These are phyloP conservation scores for Yarrowia alimentaria DNA, from an alignment of 805 yeast species.

Conservation along the genomic window DNA sequence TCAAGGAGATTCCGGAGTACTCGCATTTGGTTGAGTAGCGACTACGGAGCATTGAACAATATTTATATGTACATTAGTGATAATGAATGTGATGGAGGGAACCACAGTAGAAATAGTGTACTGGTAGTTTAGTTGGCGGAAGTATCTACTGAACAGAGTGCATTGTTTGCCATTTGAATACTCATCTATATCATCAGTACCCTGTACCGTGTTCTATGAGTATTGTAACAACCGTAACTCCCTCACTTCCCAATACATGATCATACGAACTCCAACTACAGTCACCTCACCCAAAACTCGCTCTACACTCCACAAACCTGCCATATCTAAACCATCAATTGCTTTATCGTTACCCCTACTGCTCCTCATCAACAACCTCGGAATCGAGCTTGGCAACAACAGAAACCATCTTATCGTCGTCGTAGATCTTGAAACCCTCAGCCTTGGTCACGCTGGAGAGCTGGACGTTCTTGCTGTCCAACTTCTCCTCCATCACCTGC, in stretches of 20 bases:
- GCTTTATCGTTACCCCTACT: constrained; percentile 20
- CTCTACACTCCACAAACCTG: background rate
- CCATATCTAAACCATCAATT: background rate
- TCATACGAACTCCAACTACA: no score
- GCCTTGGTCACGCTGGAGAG: constrained; percentile 87
- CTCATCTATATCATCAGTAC: no score
- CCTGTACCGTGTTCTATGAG: no score
- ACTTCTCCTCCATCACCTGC: constrained; percentile 98
- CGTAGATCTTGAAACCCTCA: constrained; percentile 80
- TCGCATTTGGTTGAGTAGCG: constrained; percentile 67
- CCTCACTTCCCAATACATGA: no score
- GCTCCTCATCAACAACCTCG: constrained; percentile 25
- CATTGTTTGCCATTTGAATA: no score
- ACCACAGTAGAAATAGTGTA: no score
- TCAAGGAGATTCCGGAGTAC: constrained; percentile 90
- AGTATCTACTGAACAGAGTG: no score
- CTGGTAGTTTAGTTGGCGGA: no score
- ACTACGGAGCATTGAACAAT: constrained; percentile 3
- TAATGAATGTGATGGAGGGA: constrained; percentile 11
- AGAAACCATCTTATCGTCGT: constrained; percentile 75
- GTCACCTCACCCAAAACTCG: no score
- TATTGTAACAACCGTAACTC: no score
- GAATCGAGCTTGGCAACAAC: constrained; percentile 62
- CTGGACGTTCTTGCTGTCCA: constrained; percentile 93
- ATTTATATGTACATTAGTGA: constrained; percentile 28